These are phyloP conservation scores for Coemansia sp. DNA, from an alignment of 192 early-diverging fungal species.

Conservation along the genomic window DNA sequence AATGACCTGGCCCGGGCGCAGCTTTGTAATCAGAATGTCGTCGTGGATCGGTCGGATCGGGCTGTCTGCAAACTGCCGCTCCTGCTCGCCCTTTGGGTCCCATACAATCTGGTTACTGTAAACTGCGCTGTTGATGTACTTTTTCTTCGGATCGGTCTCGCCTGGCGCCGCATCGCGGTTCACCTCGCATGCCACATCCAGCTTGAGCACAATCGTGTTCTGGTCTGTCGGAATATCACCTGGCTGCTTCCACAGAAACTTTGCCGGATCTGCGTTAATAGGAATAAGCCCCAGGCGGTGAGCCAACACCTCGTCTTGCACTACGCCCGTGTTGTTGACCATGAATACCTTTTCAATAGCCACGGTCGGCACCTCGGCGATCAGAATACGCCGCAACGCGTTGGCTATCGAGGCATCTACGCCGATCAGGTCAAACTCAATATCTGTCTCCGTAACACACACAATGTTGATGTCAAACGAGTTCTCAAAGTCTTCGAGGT, in stretches of 20 bases:
- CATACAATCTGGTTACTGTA: constrained; percentile 75
- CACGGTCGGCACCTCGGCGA: constrained; percentile 97
- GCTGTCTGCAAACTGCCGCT: constrained; percentile 60
- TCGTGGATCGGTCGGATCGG: constrained; percentile 80
- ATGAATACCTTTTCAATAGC: constrained; percentile 94
- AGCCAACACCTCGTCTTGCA: constrained; percentile 91
- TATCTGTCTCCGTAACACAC: constrained; percentile 55
- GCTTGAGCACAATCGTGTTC: constrained; percentile 90
- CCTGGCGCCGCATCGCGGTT: constrained; percentile 60
- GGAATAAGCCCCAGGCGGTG: constrained; percentile 92
- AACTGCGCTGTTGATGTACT: constrained; percentile 74
- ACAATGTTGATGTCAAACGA: constrained; percentile 47
- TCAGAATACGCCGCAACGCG: constrained; percentile 87
- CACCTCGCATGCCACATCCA: constrained; percentile 69
- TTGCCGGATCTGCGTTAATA: constrained; percentile 78
- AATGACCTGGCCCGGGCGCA: constrained; percentile 88
- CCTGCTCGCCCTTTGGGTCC: constrained; percentile 92
- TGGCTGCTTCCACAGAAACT: constrained; percentile 73
- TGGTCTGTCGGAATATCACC: constrained; percentile 83
- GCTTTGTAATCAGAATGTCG: constrained; percentile 91
- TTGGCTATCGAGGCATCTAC: constrained; percentile 93
- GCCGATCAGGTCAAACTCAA: constrained; percentile 97
- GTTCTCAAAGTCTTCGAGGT: constrained; percentile 32
- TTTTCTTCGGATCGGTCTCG: constrained; percentile 72
- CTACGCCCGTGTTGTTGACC: constrained; percentile 85